Evolutionary conservation across 2,329 filamentous ascomycete genomes (phyloP).

Genomic region (Lasiodiplodia hormozganensis): DNA sequence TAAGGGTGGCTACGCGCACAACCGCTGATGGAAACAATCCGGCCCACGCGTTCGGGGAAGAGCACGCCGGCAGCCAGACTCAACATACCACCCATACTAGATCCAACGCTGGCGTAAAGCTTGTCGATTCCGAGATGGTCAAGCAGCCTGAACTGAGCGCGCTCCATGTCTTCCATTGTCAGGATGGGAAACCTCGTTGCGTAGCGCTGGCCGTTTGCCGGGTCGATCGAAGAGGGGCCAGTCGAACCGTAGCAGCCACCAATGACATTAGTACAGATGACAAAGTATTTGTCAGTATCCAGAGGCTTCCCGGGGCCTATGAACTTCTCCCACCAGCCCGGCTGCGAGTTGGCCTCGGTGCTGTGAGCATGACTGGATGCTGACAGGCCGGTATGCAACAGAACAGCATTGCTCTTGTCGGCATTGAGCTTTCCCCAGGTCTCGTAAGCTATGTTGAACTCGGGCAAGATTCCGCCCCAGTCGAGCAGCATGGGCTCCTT

Average conservation of each 20-base stretch:
- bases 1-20: conserved; percentile 96
- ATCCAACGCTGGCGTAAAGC: conserved; percentile 90
- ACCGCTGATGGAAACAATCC: conserved; percentile 87
- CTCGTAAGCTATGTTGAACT: conserved; percentile 92
- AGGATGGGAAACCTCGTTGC: conserved; percentile 95
- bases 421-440: conserved; percentile 85
- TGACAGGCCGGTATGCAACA: conserved; percentile 91
- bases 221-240: conserved; percentile 86
- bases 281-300: conserved; percentile 88
- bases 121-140: conserved; percentile 78
- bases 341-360: conserved; percentile 82
- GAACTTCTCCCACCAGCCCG: conserved; percentile 99
- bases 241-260: conserved; percentile 97
- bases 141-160: conserved; percentile 89
- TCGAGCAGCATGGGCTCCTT: conserved; percentile 79
- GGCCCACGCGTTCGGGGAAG: conserved; percentile 80
- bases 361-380: conserved; percentile 98
- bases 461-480: conserved; percentile 90
- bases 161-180: conserved; percentile 97
- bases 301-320: conserved; percentile 86
- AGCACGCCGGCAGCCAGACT: conserved; percentile 85
- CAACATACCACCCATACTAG: conserved; percentile 99
- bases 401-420: conserved; percentile 84
- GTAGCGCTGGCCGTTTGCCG: conserved; percentile 85
- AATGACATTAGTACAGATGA: conserved; percentile 96